Base-by-base conservation (phyloP, 768 basidiomycete species). In the Tricholoma furcatifolium region DNA sequence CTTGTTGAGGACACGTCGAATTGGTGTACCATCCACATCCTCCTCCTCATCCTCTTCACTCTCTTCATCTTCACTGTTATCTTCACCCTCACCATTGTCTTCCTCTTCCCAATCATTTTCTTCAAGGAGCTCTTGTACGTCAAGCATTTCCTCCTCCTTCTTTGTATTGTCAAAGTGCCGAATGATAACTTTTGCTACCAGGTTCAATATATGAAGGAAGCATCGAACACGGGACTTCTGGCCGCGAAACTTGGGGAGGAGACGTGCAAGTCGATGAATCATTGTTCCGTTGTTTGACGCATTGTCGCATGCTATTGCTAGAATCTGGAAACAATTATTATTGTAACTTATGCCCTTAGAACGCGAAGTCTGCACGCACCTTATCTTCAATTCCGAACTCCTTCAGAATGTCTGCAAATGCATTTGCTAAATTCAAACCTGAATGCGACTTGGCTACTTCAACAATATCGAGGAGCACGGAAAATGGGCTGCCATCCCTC, bases 221-320 rank as follows among this genome's bases (percentile, higher is more conserved):
- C n/a, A n/a, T n/a, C n/a, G n/a, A n/a, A n/a, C n/a, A n/a, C n/a
- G n/a, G n/a, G n/a, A n/a, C n/a, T n/a, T n/a, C n/a, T n/a, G n/a
- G n/a, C n/a, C n/a, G n/a, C n/a, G n/a, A n/a, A 67, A 71, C 17
- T 0, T 45, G n/a, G n/a, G n/a, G n/a, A 32, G 1, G 75, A 4
- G n/a, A n/a, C n/a, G n/a, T 1, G 21, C 52, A 14, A 75, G 66
- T 17, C 61, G 38, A 1, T 52, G 45, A 2, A 68, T 57, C 73
- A 77, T 73, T 0, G 39, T 57, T 49, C 72, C 62, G 48, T 75
- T 75, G 14, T 54, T 49, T 0, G n/a, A n/a, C n/a, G n/a, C n/a
- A n/a, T n/a, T n/a, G n/a, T n/a, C n/a, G n/a, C n/a, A n/a, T n/a
- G n/a, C 34, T 35, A 74, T 47, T 11, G 62, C 57, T 11, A 72